Base-by-base conservation (phyloP, 352 stramenopile genomes). In the Peronosclerospora sorghi region DNA sequence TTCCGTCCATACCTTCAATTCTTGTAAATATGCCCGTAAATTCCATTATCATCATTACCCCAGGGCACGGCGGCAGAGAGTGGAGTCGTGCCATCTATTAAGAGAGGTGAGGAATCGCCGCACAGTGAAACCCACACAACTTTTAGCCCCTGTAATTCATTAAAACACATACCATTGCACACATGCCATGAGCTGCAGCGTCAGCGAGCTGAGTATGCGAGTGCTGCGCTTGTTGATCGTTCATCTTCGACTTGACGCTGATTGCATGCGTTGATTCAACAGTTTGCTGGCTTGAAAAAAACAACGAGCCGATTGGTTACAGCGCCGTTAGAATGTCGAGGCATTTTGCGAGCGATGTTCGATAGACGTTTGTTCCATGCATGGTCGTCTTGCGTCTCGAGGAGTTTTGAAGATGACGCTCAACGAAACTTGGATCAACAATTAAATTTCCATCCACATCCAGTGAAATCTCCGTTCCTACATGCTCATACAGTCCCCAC, bases 401-500 rank as follows among this genome's bases (percentile, higher is more conserved):
- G 23, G 66, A 73, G 29, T 69, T 65, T 42, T 86, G 74, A 15
- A 90, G 56, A 8, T 83, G 71, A 7, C 69, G 73, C 52, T 90
- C 77, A 12, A 90, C 69, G 41, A 87, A 87, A 35, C 75, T 87
- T 19, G 78, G 78, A 29, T 86, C 76, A 20, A 91, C 72, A 44
- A 91, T 86, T 37, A 86, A 17, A 23, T 86, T 91, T 2, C 78
- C 78, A n/a, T 67, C 56, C 6, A 69, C 44, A 35, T 91, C 78
- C 15, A 87, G 51, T 15, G 73, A 60, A 9, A 91, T 65, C 40
- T 86, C 73, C 4, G 68, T 84, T 1, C 78, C 78, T 4, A 86
- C 64, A 36, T 91, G 78, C 39, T 83, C 54, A 42, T 88, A 91
- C 9, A 86, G 45, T 24, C 73, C 73, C 73, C 73, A 86, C 73